These are phyloP conservation scores for Mediolabrus comicus DNA, from an alignment of 108 stramenopile species.

Conservation along the genomic window DNA sequence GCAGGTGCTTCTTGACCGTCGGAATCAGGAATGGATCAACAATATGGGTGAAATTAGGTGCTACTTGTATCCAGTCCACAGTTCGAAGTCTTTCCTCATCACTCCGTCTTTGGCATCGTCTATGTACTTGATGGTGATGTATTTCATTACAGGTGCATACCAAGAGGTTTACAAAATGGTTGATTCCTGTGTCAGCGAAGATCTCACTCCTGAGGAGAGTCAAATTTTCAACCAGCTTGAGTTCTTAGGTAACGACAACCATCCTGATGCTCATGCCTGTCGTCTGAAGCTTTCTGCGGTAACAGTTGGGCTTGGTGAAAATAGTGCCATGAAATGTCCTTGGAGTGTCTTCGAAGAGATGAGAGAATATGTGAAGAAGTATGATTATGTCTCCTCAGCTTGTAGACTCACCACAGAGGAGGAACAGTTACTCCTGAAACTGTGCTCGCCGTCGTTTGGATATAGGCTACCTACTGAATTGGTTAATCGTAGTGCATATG, in stretches of 20 bases:
- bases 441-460: constrained; percentile 70
- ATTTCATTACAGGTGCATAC: constrained; percentile 96
- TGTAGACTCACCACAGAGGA: constrained; percentile 90
- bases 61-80: constrained; percentile 97
- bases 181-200: constrained; percentile 96
- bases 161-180: constrained; percentile 94
- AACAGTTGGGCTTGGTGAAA: constrained; percentile 85
- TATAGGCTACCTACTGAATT: constrained; percentile 68
- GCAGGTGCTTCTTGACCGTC: constrained; percentile 89
- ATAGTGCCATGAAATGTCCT: constrained; percentile 87
- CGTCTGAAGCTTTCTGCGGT: constrained; percentile 90
- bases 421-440: constrained; percentile 86
- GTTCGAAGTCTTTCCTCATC: constrained; percentile 86
- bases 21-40: constrained; percentile 95
- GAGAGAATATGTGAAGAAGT: constrained; percentile 87
- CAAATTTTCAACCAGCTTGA: constrained; percentile 93
- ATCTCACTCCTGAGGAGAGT: constrained; percentile 89
- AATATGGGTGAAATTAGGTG: constrained; percentile 95
- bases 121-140: constrained; percentile 96
- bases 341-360: constrained; percentile 91
- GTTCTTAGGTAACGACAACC: constrained; percentile 91
- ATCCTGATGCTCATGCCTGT: constrained; percentile 96
- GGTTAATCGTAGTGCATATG: constrained; percentile 82
- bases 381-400: constrained; percentile 84
- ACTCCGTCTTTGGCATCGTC: constrained; percentile 95